These are phyloP conservation scores for Fagus sylvatica DNA, from an alignment of 306 rosid species.

Conservation along the genomic window DNA sequence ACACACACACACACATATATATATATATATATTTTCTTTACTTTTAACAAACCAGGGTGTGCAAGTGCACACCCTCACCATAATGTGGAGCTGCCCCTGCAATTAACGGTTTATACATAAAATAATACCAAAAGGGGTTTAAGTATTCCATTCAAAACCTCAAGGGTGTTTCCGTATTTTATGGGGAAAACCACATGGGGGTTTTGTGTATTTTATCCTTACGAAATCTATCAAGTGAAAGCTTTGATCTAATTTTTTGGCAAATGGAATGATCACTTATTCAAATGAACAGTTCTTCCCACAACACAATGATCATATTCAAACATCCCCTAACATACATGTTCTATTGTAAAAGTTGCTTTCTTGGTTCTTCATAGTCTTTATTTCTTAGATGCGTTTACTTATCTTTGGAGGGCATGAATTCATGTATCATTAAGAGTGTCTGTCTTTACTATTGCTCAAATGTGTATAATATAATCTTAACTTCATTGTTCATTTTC, in stretches of 20 bases:
- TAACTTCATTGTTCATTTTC: conserved; percentile 4
- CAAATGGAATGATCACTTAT: not conserved
- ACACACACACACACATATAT: too few species aligned
- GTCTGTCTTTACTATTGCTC: conserved; percentile 33
- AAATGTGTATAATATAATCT: conserved; percentile 54
- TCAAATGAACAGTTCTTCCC: not conserved
- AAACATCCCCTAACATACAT: not conserved
- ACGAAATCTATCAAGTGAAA: not conserved
- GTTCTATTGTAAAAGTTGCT: not conserved
- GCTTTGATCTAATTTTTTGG: not conserved
- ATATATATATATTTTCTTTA: too few species aligned
- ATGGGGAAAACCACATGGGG: too few species aligned
- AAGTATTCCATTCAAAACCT: too few species aligned
- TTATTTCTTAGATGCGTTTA: not conserved
- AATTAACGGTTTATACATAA: too few species aligned
- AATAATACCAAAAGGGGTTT: too few species aligned
- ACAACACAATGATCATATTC: not conserved
- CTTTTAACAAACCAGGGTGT: too few species aligned
- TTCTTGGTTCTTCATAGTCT: not conserved
- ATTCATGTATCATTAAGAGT: not conserved
- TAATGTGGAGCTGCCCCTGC: too few species aligned
- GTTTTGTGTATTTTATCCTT: too few species aligned
- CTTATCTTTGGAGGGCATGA: not conserved
- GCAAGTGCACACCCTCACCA: too few species aligned
- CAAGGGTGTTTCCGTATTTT: too few species aligned